phyloP scores from a whole-genome alignment of 306 rosid genomes.

The Cercis canadensis region DNA sequence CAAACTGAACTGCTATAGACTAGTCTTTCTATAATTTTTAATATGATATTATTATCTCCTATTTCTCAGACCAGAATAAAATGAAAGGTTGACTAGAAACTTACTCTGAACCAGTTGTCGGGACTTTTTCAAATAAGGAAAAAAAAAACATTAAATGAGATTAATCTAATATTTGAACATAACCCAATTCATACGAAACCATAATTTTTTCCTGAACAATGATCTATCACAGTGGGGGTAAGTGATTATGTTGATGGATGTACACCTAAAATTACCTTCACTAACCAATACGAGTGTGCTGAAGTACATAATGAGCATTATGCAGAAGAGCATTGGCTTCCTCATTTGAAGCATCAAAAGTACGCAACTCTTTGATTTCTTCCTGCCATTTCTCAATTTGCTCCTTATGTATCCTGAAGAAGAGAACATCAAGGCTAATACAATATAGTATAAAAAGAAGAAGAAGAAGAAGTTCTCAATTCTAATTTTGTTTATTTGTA shows the following conservation, averaged over 20 bases:
- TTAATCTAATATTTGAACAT: background rate
- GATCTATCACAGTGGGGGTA: too few relatives aligned
- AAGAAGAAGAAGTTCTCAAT: background rate
- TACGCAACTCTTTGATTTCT: constrained; percentile 51
- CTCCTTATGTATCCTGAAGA: constrained; percentile 55
- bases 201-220: background rate
- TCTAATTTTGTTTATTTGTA: background rate
- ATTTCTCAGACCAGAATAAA: background rate
- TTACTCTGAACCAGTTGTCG: background rate
- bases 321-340: constrained; percentile 49
- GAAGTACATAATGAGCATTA: constrained; percentile 52
- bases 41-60: too few relatives aligned
- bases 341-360: constrained; percentile 55
- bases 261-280: constrained; percentile 36
- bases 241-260: background rate
- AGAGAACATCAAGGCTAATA: too few relatives aligned
- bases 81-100: background rate
- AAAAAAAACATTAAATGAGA: background rate
- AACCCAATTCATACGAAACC: background rate
- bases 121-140: background rate
- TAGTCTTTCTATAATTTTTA: background rate
- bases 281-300: constrained; percentile 42
- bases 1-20: background rate
- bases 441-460: background rate
- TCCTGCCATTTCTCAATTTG: constrained; percentile 62